These are phyloP conservation scores for Taphrina deformans DNA, from an alignment of 1,139 yeast genomes.

Conservation along the genomic window DNA sequence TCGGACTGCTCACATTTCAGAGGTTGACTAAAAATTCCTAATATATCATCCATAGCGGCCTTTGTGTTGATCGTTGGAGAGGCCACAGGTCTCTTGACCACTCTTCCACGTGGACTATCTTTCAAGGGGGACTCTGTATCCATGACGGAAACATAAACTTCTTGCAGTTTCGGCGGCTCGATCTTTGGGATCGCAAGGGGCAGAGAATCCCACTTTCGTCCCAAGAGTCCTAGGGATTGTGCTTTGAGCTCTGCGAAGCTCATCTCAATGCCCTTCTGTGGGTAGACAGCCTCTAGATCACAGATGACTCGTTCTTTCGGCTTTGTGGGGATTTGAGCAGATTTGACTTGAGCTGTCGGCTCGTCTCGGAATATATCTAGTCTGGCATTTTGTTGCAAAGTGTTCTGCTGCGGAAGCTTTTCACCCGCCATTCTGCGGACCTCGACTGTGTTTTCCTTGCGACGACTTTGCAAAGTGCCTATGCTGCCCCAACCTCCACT, in stretches of 20 bases:
- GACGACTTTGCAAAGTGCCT: conserved; percentile 55
- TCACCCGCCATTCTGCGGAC: conserved; percentile 55
- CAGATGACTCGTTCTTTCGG: conserved; percentile 64
- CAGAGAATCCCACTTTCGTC: conserved; percentile 5
- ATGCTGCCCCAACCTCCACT: conserved; percentile 54
- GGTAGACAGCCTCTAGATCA: conserved; percentile 52
- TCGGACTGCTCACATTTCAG: conserved; percentile 47
- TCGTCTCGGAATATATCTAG: conserved; percentile 24
- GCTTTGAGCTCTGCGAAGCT: conserved; percentile 68
- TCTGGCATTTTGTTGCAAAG: not conserved
- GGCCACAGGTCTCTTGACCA: conserved; percentile 38
- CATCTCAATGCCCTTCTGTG: conserved; percentile 53
- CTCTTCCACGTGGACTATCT: not conserved
- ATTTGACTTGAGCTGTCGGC: not conserved
- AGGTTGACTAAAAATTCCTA: conserved; percentile 73
- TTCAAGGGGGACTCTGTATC: conserved; percentile 25
- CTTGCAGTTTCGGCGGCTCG: not conserved
- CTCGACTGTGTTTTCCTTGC: conserved; percentile 62
- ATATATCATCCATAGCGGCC: conserved; percentile 73
- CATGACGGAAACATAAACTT: conserved; percentile 29
- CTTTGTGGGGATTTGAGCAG: conserved; percentile 44
- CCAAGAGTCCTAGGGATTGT: conserved; percentile 46
- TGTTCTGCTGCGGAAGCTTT: conserved; percentile 40
- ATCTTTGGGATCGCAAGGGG: not conserved
- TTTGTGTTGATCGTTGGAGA: conserved; percentile 76